These are phyloP conservation scores for Russula emetica DNA, from an alignment of 768 basidiomycete genomes.

Conservation along the genomic window DNA sequence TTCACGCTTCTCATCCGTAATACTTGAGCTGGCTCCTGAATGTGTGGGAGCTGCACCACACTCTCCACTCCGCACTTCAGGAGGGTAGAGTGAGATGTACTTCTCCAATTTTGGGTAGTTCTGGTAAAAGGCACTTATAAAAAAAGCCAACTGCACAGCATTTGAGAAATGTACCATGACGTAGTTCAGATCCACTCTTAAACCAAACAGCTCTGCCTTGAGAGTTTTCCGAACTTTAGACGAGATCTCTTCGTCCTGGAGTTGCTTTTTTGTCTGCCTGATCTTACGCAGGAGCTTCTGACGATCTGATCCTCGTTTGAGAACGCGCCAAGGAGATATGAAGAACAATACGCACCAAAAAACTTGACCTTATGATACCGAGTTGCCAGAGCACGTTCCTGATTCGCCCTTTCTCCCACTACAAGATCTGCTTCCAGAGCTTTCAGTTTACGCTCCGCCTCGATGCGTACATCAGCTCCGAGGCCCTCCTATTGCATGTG, in stretches of 20 bases:
- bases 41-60: slow-evolving; percentile 20
- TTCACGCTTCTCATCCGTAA: slow-evolving; percentile 50
- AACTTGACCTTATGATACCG: slow-evolving; percentile 92
- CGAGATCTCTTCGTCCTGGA: slow-evolving; percentile 39
- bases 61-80: slow-evolving; percentile 45
- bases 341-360: slow-evolving; percentile 58
- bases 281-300: slow-evolving; percentile 82
- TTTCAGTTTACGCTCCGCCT: slow-evolving; percentile 73
- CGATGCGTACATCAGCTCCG: slow-evolving; percentile 78
- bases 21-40: slow-evolving; percentile 12
- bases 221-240: slow-evolving; percentile 40
- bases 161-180: slow-evolving; percentile 53
- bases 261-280: slow-evolving; percentile 55
- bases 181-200: slow-evolving; percentile 90
- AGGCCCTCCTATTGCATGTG: slow-evolving; percentile 56
- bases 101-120: slow-evolving; percentile 82
- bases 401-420: slow-evolving; percentile 55
- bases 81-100: slow-evolving; percentile 88
- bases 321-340: not conserved
- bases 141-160: not conserved
- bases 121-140: slow-evolving; percentile 37
- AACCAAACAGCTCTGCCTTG: slow-evolving; percentile 48
- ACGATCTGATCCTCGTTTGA: slow-evolving; percentile 52
- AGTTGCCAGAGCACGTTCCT: slow-evolving; percentile 67
- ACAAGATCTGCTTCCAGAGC: slow-evolving; percentile 70